These are phyloP conservation scores for Haplosporangium sp. DNA, from an alignment of 371 early-diverging fungal genomes.

Conservation along the genomic window DNA sequence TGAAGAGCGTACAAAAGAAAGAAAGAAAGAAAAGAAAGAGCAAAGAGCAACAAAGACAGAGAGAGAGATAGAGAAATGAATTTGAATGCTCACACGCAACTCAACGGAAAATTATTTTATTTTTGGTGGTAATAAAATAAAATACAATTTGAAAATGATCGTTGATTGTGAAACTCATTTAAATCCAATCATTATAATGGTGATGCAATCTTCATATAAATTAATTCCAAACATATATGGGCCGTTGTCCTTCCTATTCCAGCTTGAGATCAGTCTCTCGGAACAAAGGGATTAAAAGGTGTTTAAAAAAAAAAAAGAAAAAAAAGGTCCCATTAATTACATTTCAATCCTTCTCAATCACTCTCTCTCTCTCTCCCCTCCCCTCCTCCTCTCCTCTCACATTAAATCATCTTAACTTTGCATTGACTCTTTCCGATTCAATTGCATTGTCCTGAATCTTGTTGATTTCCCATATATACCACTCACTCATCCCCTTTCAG, in stretches of 20 bases:
- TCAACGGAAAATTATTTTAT: too few relatives aligned
- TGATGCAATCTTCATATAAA: not conserved
- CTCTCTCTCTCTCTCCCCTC: not conserved
- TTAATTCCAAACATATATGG: too few relatives aligned
- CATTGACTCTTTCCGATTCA: not conserved
- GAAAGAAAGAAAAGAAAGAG: too few relatives aligned
- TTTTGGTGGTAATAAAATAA: too few relatives aligned
- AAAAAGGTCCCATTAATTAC: not conserved
- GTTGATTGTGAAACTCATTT: not conserved
- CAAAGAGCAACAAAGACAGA: too few relatives aligned
- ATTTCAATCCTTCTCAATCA: not conserved
- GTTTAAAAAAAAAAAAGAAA: too few relatives aligned
- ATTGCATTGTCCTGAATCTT: not conserved
- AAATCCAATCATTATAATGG: not conserved
- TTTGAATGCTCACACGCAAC: too few relatives aligned
- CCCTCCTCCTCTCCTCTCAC: not conserved
- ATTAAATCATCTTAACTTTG: not conserved
- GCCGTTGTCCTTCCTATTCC: too few relatives aligned
- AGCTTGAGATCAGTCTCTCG: not conserved
- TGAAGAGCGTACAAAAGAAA: too few relatives aligned
- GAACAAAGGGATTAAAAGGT: too few relatives aligned
- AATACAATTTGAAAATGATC: too few relatives aligned
- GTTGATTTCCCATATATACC: conserved; percentile 2
- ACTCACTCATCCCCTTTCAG: not conserved
- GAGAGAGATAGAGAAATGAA: too few relatives aligned